These are phyloP conservation scores for Byssothecium circinans DNA, from an alignment of 2,329 filamentous ascomycete genomes.

Conservation along the genomic window DNA sequence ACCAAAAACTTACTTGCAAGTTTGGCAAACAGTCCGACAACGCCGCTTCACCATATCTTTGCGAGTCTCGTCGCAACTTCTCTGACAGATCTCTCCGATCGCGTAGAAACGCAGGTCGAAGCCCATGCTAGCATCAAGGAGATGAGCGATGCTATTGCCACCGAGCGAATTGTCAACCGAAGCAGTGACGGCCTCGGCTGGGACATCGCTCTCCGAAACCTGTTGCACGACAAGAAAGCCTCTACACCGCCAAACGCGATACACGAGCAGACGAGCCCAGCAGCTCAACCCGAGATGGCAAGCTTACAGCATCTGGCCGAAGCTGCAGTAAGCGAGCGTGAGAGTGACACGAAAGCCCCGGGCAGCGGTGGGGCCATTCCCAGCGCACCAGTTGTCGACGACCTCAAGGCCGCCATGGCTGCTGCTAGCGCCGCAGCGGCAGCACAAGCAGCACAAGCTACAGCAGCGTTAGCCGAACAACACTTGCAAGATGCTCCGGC, in stretches of 20 bases:
- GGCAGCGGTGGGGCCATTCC: constrained; percentile 21
- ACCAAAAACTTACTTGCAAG: constrained; percentile 35
- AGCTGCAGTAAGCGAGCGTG: constrained; percentile 42
- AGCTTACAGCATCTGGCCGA: constrained; percentile 44
- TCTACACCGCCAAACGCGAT: constrained; percentile 21
- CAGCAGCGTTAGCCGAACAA: constrained; percentile 39
- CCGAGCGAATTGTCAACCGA: constrained; percentile 36
- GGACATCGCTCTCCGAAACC: constrained; percentile 39
- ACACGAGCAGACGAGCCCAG: constrained; percentile 28
- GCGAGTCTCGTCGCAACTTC: constrained; percentile 40
- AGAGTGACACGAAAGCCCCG: constrained; percentile 30
- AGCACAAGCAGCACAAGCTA: constrained; percentile 40
- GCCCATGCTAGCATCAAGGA: constrained; percentile 41
- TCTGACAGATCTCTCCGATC: constrained; percentile 38
- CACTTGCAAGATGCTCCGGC: constrained; percentile 23
- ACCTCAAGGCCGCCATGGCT: constrained; percentile 41
- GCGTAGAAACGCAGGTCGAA: constrained; percentile 39
- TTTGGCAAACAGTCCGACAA: constrained; percentile 28
- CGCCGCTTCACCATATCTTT: constrained; percentile 41
- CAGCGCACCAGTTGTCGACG: constrained; percentile 27
- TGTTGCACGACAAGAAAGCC: constrained; percentile 34
- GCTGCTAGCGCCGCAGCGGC: constrained; percentile 41
- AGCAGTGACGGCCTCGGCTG: constrained; percentile 36
- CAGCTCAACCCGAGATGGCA: constrained; percentile 40
- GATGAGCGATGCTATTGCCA: constrained; percentile 36